Base-by-base conservation (phyloP, 2,329 filamentous ascomycete species). In the Phialemoniopsis sp. region DNA sequence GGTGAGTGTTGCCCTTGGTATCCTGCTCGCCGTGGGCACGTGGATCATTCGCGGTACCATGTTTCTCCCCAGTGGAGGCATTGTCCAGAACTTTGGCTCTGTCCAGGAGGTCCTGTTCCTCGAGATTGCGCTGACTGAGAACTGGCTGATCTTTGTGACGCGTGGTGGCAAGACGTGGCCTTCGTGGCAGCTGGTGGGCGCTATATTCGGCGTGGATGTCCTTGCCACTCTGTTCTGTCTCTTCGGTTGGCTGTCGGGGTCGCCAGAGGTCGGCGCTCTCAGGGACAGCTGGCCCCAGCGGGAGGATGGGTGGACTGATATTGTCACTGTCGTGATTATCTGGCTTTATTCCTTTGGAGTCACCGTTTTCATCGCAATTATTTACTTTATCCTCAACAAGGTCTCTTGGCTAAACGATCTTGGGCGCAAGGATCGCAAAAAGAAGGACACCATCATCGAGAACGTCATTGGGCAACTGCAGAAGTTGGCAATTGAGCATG, bases 71-170 rank as follows among this genome's bases (percentile, higher is more conserved):
- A 78, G 77, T 60, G 84, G 84, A 57, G 84, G 84, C 71, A 70
- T 89, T 54, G 78, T 89, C 55, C 75, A 86, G 67, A 83, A 84
- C 67, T 87, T 76, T 55, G 84, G 83, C 58, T 80, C 78, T 52
- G 73, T 86, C 47, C 83, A 88, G 66, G 81, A 84, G 55, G 82
- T 87, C 43, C 65, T 88, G 44, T 87, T 87, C 68, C 74, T 88
- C 34, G 73, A 87, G 57, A 81, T 87, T 51, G 78, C 81, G 5
- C 69, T 87, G 29, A 83, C 83, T n/a, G 80, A 87, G 65, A 87
- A 87, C 58, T 87, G 83, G 83, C 72, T 87, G 42, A 88, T 87
- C 57, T 86, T 88, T 62, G 82, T 87, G 55, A 87, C 84, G 31
- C 81, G 84, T 53, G 79, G 84, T 57, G 80, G 77, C 51, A 73